Evolutionary conservation across 2,329 filamentous ascomycete species (phyloP).

Genomic region (Falciphora oryzae): DNA sequence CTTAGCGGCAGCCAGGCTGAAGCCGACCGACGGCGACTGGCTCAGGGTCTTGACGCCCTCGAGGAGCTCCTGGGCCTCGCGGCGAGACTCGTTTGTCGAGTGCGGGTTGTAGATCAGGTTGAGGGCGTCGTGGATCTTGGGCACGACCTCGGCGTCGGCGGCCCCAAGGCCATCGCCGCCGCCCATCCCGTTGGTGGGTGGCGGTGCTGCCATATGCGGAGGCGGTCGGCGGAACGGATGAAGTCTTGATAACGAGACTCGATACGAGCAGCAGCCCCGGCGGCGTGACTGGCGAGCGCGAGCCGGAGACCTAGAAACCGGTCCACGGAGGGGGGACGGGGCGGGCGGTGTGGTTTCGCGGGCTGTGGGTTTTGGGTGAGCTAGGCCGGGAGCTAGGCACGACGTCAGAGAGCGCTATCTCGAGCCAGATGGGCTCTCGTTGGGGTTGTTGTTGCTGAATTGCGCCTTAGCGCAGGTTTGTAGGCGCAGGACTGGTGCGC

Average conservation of each 20-base stretch:
- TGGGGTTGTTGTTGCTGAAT: not conserved
- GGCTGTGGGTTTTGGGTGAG: not conserved
- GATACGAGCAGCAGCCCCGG: not conserved
- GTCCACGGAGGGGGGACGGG: not conserved
- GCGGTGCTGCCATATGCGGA: not conserved
- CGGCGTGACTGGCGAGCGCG: no score
- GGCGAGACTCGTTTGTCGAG: slow-evolving; percentile 74
- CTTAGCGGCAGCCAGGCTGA: slow-evolving; percentile 69
- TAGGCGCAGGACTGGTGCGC: not conserved
- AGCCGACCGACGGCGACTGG: slow-evolving; percentile 80
- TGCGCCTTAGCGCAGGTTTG: not conserved
- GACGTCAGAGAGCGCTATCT: not conserved
- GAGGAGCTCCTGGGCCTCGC: slow-evolving; percentile 78
- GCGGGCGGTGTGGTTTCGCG: not conserved
- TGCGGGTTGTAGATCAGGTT: slow-evolving; percentile 79
- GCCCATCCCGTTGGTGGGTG: slow-evolving; percentile 4
- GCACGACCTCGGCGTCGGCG: slow-evolving; percentile 34
- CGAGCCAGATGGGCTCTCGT: not conserved
- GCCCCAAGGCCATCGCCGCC: not conserved
- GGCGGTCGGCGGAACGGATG: not conserved
- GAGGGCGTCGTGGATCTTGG: slow-evolving; percentile 75
- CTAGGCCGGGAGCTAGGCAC: not conserved
- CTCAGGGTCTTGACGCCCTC: slow-evolving; percentile 75
- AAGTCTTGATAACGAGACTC: not conserved
- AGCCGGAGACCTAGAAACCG: not conserved